phyloP scores from a whole-genome alignment of 2,329 filamentous ascomycete species.

The Fusarium oxysporum region DNA sequence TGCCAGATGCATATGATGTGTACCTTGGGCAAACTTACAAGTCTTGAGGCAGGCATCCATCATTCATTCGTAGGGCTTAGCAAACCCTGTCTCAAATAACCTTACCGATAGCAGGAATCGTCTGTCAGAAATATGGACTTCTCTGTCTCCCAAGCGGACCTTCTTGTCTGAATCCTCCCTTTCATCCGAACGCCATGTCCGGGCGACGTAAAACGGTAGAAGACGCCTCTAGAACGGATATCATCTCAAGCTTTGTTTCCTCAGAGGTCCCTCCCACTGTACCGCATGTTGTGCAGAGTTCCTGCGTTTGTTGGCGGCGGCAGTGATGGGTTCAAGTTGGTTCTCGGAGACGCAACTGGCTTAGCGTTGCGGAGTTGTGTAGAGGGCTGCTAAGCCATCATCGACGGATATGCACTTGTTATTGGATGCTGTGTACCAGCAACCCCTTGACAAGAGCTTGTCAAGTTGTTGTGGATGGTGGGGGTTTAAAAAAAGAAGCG shows the following conservation, averaged over 20 bases:
- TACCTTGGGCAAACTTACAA: neutral
- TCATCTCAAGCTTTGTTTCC: constrained; percentile 29
- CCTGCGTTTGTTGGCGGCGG: constrained; percentile 39
- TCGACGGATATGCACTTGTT: constrained; percentile 24
- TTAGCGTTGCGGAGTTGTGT: constrained; percentile 20
- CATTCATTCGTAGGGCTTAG: constrained; percentile 21
- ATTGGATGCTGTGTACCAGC: constrained; percentile 38
- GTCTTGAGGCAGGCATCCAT: neutral
- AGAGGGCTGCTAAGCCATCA: constrained; percentile 34
- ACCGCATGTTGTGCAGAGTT: constrained; percentile 42
- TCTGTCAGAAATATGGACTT: constrained; percentile 10
- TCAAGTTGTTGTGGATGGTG: constrained; percentile 18
- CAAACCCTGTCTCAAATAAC: constrained; percentile 6
- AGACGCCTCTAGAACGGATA: constrained; percentile 33
- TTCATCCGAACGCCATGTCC: constrained; percentile 32
- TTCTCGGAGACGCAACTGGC: constrained; percentile 29
- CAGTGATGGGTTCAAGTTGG: constrained; percentile 34
- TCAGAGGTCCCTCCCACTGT: constrained; percentile 26
- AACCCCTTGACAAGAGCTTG: constrained; percentile 23
- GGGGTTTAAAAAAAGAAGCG: constrained; percentile 47
- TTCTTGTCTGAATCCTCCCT: constrained; percentile 23
- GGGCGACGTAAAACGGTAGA: constrained; percentile 37
- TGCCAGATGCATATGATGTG: neutral
- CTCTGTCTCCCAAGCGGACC: constrained; percentile 2
- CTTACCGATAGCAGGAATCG: constrained; percentile 5